phyloP scores from a whole-genome alignment of 2,329 filamentous ascomycete genomes.

The Incumbomyces lentus region DNA sequence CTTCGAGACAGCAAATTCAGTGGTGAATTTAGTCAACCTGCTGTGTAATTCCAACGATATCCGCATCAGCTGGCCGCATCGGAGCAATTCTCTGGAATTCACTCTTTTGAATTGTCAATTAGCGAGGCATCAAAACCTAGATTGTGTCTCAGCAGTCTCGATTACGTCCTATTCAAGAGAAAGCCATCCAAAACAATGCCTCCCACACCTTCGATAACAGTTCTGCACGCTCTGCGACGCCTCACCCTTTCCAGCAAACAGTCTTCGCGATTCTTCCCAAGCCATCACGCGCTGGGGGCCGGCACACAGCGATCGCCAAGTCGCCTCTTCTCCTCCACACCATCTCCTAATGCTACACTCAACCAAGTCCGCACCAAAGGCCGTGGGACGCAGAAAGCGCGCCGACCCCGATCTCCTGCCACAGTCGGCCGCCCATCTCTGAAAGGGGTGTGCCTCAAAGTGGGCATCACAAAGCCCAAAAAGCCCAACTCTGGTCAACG shows the following conservation, averaged over 20 bases:
- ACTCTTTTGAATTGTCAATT: too few relatives aligned
- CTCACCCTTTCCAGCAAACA: constrained; percentile 21
- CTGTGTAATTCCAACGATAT: too few relatives aligned
- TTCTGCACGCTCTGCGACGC: constrained; percentile 27
- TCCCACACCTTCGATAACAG: constrained; percentile 27
- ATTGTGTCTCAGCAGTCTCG: too few relatives aligned
- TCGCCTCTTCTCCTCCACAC: constrained; percentile 49
- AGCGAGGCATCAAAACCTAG: too few relatives aligned
- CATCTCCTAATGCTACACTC: constrained; percentile 51
- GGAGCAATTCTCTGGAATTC: too few relatives aligned
- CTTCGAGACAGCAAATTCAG: too few relatives aligned
- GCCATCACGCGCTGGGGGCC: constrained; percentile 26
- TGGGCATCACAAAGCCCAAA: constrained; percentile 89
- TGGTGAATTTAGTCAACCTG: too few relatives aligned
- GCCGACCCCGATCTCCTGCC: constrained; percentile 80
- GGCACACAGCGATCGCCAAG: constrained; percentile 13
- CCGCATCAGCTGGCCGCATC: too few relatives aligned
- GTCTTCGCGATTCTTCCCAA: constrained; percentile 19
- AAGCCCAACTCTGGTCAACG: constrained; percentile 97
- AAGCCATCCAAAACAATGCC: constrained; percentile 13
- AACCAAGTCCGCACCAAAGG: constrained; percentile 69
- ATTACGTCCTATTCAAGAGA: neutral
- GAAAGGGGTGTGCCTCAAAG: constrained; percentile 93
- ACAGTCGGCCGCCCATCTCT: constrained; percentile 59
- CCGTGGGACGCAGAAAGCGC: constrained; percentile 66